Conservation (phyloP, 2,329 filamentous ascomycete species). For the Chaetomium globosum region DNA sequence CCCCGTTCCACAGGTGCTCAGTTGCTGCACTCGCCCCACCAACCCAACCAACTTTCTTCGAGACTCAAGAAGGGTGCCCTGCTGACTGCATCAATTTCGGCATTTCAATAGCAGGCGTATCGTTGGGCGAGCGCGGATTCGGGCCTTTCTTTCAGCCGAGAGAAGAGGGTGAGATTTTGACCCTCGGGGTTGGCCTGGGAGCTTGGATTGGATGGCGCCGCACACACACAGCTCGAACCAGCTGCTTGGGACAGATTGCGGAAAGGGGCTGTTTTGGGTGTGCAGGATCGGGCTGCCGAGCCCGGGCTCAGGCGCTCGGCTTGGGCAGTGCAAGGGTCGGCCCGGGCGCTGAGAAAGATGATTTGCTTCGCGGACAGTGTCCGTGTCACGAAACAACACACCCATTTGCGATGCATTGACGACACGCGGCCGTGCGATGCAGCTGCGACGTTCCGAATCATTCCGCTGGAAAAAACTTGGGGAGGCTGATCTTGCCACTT, state of each 20-base stretch:
- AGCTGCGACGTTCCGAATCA: not conserved
- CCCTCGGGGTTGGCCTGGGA: not conserved
- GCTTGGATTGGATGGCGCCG: not conserved
- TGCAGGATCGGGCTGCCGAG: constrained; percentile 5
- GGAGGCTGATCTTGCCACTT: not conserved
- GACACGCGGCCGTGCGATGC: not conserved
- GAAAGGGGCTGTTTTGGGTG: not conserved
- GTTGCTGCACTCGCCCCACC: not conserved
- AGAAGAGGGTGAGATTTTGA: not conserved
- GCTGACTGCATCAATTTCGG: constrained; percentile 1
- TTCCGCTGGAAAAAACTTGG: not conserved
- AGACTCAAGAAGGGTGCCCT: not conserved
- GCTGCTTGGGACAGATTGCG: constrained; percentile 5
- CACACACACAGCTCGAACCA: constrained; percentile 3
- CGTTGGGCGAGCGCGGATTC: not conserved
- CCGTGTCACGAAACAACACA: not conserved
- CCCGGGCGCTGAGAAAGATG: constrained; percentile 3
- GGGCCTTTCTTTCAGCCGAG: constrained; percentile 18
- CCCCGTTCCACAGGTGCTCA: not conserved
- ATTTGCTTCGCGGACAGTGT: not conserved
- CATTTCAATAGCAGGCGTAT: not conserved
- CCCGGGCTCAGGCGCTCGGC: not conserved
- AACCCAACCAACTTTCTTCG: not conserved
- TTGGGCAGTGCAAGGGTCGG: constrained; percentile 14
- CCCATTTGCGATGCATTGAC: not conserved